Base-by-base conservation (phyloP, 176 grass and related monocot genomes). In the Triticum dicoccoides region DNA sequence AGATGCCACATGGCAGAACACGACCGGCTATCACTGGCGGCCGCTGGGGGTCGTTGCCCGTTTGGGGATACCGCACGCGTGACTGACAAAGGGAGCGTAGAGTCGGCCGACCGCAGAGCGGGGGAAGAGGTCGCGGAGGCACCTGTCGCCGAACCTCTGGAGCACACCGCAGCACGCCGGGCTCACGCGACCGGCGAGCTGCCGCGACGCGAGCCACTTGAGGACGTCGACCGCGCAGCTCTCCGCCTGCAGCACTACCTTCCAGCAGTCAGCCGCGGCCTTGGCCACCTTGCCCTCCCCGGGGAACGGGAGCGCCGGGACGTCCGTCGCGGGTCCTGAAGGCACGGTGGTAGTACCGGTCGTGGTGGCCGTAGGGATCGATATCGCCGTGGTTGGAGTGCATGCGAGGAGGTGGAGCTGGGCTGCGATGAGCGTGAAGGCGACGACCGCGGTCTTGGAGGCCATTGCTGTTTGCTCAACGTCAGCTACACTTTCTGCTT, bases 131-230 rank as follows among this genome's bases (percentile, higher is more conserved):
- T 35, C 68, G 38, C 34, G 56, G 78, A 87, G 23, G 78, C 78
- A 87, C 39, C 30, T 25, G 30, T 81, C 30, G 69, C 78, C 69
- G 39, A 65, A 10, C 5, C 5, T 5, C 58, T 39, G 68, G 21
- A 87, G 78, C 78, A 73, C 85, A 3, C 17, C 54, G 69, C 85
- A 87, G 78, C 85, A 81, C 21, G 21, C 29, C 30, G 42, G 10
- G 69, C 41, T 7, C 21, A 80, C 85, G 21, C 13, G 52, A 39
- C 8, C 12, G 5, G 1, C 33, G 5, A 11, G 52, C 51, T 18
- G 4, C 8, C n/a, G n/a, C 29, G 30, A 66, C 17, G 42, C 58
- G 3, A 76, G 30, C 69, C 42, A 82, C 13, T 69, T 41, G 86
- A 76, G 56, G 79, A 87, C 15, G 42, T 82, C 69, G 15, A 33